Base-by-base conservation (phyloP, 345 rosid species). In the Pistacia vera region DNA sequence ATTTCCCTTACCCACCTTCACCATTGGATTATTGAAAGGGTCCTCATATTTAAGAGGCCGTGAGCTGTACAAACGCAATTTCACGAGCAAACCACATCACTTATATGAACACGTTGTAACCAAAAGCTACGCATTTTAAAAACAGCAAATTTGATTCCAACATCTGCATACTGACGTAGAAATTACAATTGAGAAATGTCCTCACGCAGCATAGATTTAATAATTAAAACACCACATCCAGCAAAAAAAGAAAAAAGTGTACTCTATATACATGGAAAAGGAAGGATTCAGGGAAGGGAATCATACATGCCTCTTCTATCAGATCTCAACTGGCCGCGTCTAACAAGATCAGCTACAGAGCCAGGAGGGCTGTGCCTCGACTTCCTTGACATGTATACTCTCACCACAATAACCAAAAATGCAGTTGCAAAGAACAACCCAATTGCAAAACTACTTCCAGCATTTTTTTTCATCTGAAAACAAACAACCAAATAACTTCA, bases 241-340 rank as follows among this genome's bases (percentile, higher is more conserved):
- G 55, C 13, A 36, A 5, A 36, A 28, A 55, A 7, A 61, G 1
- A 13, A 28, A 5, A 73, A 36, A n/a, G 33, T 7, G 58, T 64
- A 55, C 33, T 41, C 46, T 41, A 41, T 41, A 41, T 41, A 41
- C 46, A 41, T 41, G 46, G 9, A 41, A 41, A 41, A 41, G 8
- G 9, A 66, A 18, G 71, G 46, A 17, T 13, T 41, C 13, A 71
- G 81, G 84, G 81, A 73, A 62, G 33, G 71, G 70, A 86, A 81
- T 85, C 99, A 82, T 93, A 93, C 99, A 96, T 93, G 98, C 99
- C 98, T 92, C 99, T 90, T 90, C 98, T 90, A 91, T 92, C 97
- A 20, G 98, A 93, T 88, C 97, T 87, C 11, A 95, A 86, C 83
- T 95, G 98, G 78, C 99, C 98, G 13, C 98, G 97, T 79, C 97